Conservation (phyloP, 352 stramenopile genomes). For the Globisporangium mamillatum region DNA sequence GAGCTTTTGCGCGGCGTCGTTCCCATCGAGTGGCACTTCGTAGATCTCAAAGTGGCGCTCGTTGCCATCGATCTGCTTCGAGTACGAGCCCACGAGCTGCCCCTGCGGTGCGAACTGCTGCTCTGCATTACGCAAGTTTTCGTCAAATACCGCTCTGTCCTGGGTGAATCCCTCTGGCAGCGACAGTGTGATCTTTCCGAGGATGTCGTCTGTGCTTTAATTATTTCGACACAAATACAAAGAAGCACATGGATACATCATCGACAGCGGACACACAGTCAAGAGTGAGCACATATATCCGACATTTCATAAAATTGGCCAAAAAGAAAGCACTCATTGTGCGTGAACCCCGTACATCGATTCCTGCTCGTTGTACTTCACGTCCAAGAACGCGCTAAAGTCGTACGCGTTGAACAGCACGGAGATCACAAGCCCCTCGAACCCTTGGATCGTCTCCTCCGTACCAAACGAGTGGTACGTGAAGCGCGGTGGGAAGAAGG, state of each 20-base stretch:
- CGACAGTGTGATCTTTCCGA: slow-evolving; percentile 43
- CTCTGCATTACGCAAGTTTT: slow-evolving; percentile 17
- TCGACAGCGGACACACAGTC: not conserved
- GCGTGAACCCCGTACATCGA: slow-evolving; percentile 25
- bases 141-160: slow-evolving; percentile 40
- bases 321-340: not conserved
- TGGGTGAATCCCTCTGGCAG: slow-evolving; percentile 41
- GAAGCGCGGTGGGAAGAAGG: slow-evolving; percentile 65
- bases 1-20: slow-evolving; percentile 49
- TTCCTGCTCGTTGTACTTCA: slow-evolving; percentile 54
- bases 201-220: slow-evolving; percentile 48
- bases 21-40: slow-evolving; percentile 53
- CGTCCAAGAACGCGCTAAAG: slow-evolving; percentile 55
- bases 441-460: slow-evolving; percentile 67
- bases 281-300: not conserved
- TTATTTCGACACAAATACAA: not conserved
- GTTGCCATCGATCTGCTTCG: slow-evolving; percentile 14
- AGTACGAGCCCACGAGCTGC: slow-evolving; percentile 39
- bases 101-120: slow-evolving; percentile 45
- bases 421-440: slow-evolving; percentile 49
- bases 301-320: not conserved
- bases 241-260: not conserved
- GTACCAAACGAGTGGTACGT: slow-evolving; percentile 83
- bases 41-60: slow-evolving; percentile 66
- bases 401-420: slow-evolving; percentile 65